Evolutionary conservation across 495 filamentous ascomycete genomes (phyloP).

Genomic region (Monascus purpureus): DNA sequence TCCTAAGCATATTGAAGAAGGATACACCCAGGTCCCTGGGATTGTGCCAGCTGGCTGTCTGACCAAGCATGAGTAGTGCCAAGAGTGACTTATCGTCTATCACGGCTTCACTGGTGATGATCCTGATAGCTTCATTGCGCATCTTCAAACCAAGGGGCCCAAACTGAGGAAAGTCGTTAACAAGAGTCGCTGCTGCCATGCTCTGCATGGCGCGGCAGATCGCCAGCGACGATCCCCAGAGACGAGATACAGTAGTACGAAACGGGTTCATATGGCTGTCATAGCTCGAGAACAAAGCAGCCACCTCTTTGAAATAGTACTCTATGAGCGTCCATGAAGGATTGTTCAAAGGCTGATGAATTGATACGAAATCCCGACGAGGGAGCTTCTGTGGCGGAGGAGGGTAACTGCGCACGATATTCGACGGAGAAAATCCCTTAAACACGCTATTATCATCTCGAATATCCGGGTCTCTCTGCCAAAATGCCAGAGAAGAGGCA

Average conservation of each 20-base stretch:
- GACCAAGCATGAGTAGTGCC: constrained; percentile 39
- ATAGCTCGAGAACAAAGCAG: constrained; percentile 42
- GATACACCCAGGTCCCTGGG: constrained; percentile 38
- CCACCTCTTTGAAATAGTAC: constrained; percentile 47
- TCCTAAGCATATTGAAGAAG: constrained; percentile 30
- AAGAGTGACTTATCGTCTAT: constrained; percentile 37
- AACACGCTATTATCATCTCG: constrained; percentile 10
- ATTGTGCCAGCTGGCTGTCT: constrained; percentile 44
- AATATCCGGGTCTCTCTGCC: constrained; percentile 9
- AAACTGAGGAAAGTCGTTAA: constrained; percentile 42
- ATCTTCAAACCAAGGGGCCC: constrained; percentile 35
- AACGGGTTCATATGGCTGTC: constrained; percentile 46
- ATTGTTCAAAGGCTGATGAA: constrained; percentile 27
- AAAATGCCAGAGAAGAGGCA: constrained; percentile 20
- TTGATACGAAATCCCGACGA: constrained; percentile 18
- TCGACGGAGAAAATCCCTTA: constrained; percentile 22
- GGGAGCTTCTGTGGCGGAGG: constrained; percentile 9
- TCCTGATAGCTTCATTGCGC: constrained; percentile 35
- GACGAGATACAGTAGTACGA: constrained; percentile 37
- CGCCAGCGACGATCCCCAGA: constrained; percentile 41
- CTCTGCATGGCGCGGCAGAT: constrained; percentile 47
- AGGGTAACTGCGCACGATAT: constrained; percentile 26
- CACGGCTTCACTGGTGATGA: constrained; percentile 29
- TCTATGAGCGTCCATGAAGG: constrained; percentile 41
- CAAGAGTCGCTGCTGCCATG: constrained; percentile 45